These are phyloP conservation scores for Zygoascus sp. DNA, from an alignment of 1,139 yeast species.

Conservation along the genomic window DNA sequence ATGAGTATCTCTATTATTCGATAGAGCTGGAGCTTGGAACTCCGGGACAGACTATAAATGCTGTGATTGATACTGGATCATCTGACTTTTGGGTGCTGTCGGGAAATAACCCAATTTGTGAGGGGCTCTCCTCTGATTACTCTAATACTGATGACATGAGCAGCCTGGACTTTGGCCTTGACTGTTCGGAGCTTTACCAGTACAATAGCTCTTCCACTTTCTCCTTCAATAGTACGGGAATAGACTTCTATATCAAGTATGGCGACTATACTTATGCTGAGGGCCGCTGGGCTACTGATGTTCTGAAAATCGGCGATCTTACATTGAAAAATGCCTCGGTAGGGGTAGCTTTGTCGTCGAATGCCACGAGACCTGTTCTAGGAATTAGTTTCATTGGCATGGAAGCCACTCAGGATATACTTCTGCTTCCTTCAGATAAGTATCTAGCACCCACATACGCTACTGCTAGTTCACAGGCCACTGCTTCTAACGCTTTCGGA, in stretches of 20 bases:
- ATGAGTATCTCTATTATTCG: too few relatives aligned
- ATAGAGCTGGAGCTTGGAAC: too few relatives aligned
- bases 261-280: constrained; percentile 50
- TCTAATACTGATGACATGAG: not conserved
- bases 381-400: constrained; percentile 49
- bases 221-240: constrained; percentile 21
- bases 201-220: constrained; percentile 21
- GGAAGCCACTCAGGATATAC: constrained; percentile 40
- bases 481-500: not conserved
- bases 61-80: too few relatives aligned
- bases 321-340: constrained; percentile 40
- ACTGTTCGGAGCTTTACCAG: constrained; percentile 19
- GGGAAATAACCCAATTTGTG: too few relatives aligned
- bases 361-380: constrained; percentile 47
- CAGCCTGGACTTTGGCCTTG: not conserved
- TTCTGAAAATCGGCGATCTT: constrained; percentile 37
- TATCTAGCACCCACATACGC: constrained; percentile 2
- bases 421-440: not conserved
- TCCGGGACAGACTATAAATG: too few relatives aligned
- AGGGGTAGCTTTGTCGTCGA: constrained; percentile 45
- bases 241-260: constrained; percentile 45
- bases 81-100: too few relatives aligned
- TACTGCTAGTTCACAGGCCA: constrained; percentile 4
- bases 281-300: constrained; percentile 51
- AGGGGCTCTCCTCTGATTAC: not conserved